A percentile compares a stretch with the other conserved stretches of the same genome.
phyloP scores from a whole-genome alignment of 768 basidiomycete genomes.

The Inosperma sp. region DNA sequence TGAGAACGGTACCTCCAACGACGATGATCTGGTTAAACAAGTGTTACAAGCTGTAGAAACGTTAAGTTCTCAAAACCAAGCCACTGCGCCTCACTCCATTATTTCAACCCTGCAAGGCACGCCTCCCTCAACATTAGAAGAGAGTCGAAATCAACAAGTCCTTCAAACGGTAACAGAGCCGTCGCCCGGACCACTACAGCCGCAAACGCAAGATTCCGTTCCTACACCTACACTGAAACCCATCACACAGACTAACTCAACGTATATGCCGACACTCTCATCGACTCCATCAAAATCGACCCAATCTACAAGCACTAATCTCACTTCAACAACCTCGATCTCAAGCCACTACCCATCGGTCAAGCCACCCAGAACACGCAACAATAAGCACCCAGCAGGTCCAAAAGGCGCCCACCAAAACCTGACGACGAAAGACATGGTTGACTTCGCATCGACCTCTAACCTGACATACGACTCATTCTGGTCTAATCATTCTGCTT shows the following conservation, averaged over 20 bases:
- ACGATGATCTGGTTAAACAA: too few relatives aligned
- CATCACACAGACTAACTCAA: too few relatives aligned
- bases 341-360: slow-evolving; percentile 19
- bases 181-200: too few relatives aligned
- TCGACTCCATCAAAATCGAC: slow-evolving; percentile 7
- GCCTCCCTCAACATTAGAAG: too few relatives aligned
- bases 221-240: too few relatives aligned
- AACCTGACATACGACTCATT: slow-evolving; percentile 58
- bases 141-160: too few relatives aligned
- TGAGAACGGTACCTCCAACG: too few relatives aligned
- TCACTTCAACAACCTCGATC: slow-evolving; percentile 9
- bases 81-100: too few relatives aligned
- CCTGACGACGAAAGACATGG: slow-evolving; percentile 24
- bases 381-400: slow-evolving; percentile 15
- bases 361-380: slow-evolving; percentile 19
- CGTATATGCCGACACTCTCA: slow-evolving; percentile 28
- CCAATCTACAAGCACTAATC: slow-evolving; percentile 10
- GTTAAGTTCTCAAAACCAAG: too few relatives aligned
- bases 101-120: too few relatives aligned
- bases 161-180: too few relatives aligned
- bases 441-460: slow-evolving; percentile 25
- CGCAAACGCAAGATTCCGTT: slow-evolving; percentile 4
- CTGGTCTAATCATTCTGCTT: slow-evolving; percentile 50
- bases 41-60: too few relatives aligned
- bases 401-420: slow-evolving; percentile 17